Evolutionary conservation across 2,329 filamentous ascomycete species (phyloP).

Genomic region (Nigrograna mackinnonii): DNA sequence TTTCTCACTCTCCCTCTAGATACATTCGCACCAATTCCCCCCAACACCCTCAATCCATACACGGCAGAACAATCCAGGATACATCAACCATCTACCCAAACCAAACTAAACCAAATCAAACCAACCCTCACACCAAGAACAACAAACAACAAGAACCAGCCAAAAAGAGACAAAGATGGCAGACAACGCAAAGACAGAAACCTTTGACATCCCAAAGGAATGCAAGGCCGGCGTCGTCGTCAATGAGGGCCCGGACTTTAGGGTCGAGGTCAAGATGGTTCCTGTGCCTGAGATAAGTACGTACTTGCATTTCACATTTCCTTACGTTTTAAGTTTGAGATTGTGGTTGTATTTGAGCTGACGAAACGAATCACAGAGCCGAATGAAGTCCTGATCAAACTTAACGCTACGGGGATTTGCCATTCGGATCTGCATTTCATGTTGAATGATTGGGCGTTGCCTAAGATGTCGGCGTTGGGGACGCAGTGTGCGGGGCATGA

Average conservation of each 20-base stretch:
- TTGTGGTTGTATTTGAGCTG: background rate
- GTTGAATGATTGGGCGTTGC: conserved; percentile 54
- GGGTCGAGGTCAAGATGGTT: conserved; percentile 51
- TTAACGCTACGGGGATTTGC: conserved; percentile 63
- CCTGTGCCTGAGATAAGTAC: conserved; percentile 52
- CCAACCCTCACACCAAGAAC: too few species aligned
- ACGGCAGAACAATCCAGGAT: too few species aligned
- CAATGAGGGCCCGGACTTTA: conserved; percentile 55
- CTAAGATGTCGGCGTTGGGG: conserved; percentile 43
- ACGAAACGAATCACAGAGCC: conserved; percentile 40
- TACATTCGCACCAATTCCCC: too few species aligned
- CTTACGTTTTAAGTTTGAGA: too few species aligned
- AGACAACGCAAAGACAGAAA: conserved; percentile 24
- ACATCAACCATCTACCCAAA: too few species aligned
- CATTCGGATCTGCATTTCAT: conserved; percentile 62
- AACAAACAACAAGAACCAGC: too few species aligned
- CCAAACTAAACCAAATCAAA: too few species aligned
- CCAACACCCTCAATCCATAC: too few species aligned
- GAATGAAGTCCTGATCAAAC: conserved; percentile 59
- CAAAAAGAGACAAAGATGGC: conserved; percentile 17
- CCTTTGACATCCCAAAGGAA: conserved; percentile 50
- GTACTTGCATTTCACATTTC: background rate
- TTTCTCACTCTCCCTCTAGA: too few species aligned
- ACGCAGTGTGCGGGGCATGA: conserved; percentile 57
- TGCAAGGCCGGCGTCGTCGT: conserved; percentile 58